Conservation (phyloP, 2,329 filamentous ascomycete genomes). For the Aspergillus versicolor region DNA sequence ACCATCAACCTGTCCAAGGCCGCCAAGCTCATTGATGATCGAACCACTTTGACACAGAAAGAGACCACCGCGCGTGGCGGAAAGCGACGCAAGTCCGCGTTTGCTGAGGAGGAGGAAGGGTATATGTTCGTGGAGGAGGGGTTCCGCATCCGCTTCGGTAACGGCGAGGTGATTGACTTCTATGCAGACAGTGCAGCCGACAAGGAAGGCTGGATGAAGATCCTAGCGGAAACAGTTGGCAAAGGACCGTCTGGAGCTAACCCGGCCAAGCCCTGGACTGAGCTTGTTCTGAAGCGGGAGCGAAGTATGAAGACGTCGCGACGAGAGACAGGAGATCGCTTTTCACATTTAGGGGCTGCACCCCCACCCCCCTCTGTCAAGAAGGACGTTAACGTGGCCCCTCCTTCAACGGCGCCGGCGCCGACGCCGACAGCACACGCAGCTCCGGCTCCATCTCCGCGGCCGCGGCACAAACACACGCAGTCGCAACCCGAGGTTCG, state of each 20-base stretch:
- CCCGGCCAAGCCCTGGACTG: conserved; percentile 59
- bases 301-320: conserved; percentile 34
- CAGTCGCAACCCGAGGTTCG: conserved; percentile 41
- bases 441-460: conserved; percentile 18
- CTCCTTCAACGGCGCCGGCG: conserved; percentile 28
- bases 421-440: conserved; percentile 27
- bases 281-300: conserved; percentile 56
- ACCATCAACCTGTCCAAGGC: conserved; percentile 97
- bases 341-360: conserved; percentile 19
- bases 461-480: conserved; percentile 41
- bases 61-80: conserved; percentile 75
- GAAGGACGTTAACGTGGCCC: conserved; percentile 23
- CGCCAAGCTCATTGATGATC: conserved; percentile 89
- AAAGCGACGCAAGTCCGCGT: conserved; percentile 85
- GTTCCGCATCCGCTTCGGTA: conserved; percentile 97
- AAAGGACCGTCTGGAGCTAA: conserved; percentile 50
- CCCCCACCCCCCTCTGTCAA: conserved; percentile 25
- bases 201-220: conserved; percentile 94
- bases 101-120: conserved; percentile 96
- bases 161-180: conserved; percentile 97
- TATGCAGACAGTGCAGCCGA: conserved; percentile 86
- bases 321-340: conserved; percentile 28
- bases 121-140: conserved; percentile 99
- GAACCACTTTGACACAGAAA: conserved; percentile 76
- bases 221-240: conserved; percentile 69